phyloP scores from a whole-genome alignment of 2,329 filamentous ascomycete genomes.

The Fusarium tuaranense region DNA sequence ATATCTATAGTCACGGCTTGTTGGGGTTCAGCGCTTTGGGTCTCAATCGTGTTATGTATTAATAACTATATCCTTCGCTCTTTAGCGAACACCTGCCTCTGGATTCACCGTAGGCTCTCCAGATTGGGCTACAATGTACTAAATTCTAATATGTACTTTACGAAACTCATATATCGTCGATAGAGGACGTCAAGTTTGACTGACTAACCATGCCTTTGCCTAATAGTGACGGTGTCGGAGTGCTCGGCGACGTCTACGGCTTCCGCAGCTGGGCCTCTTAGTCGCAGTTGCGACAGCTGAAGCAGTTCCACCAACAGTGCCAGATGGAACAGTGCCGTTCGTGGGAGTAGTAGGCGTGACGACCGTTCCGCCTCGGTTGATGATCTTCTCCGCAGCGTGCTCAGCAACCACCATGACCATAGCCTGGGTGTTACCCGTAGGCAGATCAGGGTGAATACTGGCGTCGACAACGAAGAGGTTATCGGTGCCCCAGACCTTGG shows the following conservation, averaged over 20 bases:
- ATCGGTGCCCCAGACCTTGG: constrained; percentile 74
- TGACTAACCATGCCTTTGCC: background rate
- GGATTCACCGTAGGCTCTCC: too few relatives aligned
- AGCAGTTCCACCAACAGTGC: background rate
- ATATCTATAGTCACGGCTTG: background rate
- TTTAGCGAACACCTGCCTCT: too few relatives aligned
- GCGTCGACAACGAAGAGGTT: constrained; percentile 78
- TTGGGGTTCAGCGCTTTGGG: background rate
- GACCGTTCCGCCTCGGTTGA: constrained; percentile 5
- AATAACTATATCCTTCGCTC: too few relatives aligned
- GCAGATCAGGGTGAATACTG: constrained; percentile 76
- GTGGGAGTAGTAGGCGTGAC: constrained; percentile 14
- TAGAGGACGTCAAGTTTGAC: background rate
- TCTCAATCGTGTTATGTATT: background rate
- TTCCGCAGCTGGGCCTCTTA: background rate
- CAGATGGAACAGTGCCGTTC: constrained; percentile 4
- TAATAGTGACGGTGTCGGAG: background rate
- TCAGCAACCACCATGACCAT: constrained; percentile 74
- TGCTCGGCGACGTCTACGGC: background rate
- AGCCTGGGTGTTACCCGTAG: constrained; percentile 75
- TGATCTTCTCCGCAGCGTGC: constrained; percentile 59
- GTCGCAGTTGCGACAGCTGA: background rate
- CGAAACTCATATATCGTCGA: background rate
- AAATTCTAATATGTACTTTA: background rate
- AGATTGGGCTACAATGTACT: too few relatives aligned